Evolutionary conservation across 108 stramenopile genomes (phyloP), one percentile per base, ranked within the genome.

Genomic region (Conticribra guillardii): DNA sequence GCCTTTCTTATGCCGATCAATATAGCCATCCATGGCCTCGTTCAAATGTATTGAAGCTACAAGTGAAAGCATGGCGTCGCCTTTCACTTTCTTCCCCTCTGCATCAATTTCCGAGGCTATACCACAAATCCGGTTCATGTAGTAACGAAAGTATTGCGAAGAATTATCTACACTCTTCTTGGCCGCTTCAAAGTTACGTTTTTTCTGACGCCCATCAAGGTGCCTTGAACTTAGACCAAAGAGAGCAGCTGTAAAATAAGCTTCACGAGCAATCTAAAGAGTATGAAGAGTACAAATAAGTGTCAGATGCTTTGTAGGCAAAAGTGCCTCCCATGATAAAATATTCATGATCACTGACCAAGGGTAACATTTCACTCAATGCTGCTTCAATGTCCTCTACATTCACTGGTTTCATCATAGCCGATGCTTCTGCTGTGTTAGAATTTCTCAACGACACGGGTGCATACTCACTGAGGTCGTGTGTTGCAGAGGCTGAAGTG

Each of bases 1-100:
- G 30, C 93, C 93, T 54, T 91, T 91, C 74, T 91, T 94, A 64
- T 94, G 85, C 22, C 90, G 90, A 57, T 94, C 93, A 47, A 95
- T 87, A 61, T 92, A 91, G 31, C 86, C 87, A 34, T 92, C 94
- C 88, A 91, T 93, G 18, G 87, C 87, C 71, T 95, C 94, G 54
- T 92, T 92, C 29, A 92, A 60, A 52, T 88, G 82, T 51, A 91
- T 92, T 22, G 89, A 90, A 33, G 90, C 84, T 24, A 94, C 89
- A 17, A 95, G 80, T 45, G 86, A 89, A 7, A 92, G 68, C 85
- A 95, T 87, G 8, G 91, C 89, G 67, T 95, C 94, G 28, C 84
- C 84, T 72, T 74, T 82, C 24, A 80, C 59, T 60, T 79, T 81
- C 28, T 80, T 81, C 0, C 76, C 75, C 44, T 70, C 75, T 0